A percentile compares a stretch with the other conserved stretches of the same genome.
phyloP scores from a whole-genome alignment of 768 basidiomycete species.

The Phanerochaete sordida region DNA sequence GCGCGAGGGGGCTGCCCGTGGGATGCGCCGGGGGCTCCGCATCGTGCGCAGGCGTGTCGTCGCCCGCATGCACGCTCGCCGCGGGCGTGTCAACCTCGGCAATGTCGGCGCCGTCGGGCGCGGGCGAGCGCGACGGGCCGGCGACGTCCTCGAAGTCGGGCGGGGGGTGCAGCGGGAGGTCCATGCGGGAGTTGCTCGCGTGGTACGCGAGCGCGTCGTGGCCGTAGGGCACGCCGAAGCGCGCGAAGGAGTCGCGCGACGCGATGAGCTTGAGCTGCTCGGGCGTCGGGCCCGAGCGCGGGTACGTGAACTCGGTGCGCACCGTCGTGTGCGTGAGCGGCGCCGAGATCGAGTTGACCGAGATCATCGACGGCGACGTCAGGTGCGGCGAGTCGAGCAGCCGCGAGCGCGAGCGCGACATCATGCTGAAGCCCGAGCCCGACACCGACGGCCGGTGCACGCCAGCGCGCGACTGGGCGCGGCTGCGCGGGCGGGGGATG shows the following conservation, averaged over 20 bases:
- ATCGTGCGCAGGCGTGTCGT: not conserved
- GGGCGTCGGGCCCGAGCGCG: constrained; percentile 58
- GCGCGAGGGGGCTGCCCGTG: not conserved
- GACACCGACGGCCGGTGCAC: constrained; percentile 33
- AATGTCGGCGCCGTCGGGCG: not conserved
- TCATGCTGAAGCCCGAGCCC: constrained; percentile 30
- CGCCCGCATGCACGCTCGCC: too few species aligned
- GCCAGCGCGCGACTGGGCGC: constrained; percentile 11
- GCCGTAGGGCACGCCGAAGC: constrained; percentile 77
- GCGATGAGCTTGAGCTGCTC: constrained; percentile 67
- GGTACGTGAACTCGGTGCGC: constrained; percentile 70
- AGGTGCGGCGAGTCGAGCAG: constrained; percentile 27
- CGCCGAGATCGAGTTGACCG: constrained; percentile 69
- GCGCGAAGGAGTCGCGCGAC: constrained; percentile 58
- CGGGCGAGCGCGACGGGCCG: not conserved
- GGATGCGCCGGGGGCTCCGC: not conserved
- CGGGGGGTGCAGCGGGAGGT: constrained; percentile 36
- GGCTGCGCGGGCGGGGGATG: constrained; percentile 25
- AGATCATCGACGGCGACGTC: constrained; percentile 66
- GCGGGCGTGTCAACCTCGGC: not conserved
- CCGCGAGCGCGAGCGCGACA: constrained; percentile 46
- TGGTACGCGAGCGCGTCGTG: constrained; percentile 67
- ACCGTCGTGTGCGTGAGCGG: constrained; percentile 72
- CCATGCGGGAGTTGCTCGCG: constrained; percentile 44
- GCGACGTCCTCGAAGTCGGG: constrained; percentile 26